phyloP scores from a whole-genome alignment of 2,329 filamentous ascomycete genomes.

The Stromatinia cepivora region DNA sequence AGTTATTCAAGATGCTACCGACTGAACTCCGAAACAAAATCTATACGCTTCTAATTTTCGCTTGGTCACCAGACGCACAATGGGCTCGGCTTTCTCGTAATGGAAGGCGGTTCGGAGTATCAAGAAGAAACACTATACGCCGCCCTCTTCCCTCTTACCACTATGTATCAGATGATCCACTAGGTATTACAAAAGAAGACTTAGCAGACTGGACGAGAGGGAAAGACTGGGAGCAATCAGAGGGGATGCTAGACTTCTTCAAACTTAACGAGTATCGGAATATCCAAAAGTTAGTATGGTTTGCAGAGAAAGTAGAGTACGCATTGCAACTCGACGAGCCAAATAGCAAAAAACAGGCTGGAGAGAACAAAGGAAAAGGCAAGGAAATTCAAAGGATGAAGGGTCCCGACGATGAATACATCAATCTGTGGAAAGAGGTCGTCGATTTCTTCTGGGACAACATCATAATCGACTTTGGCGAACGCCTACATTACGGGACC shows the following conservation, averaged over 20 bases:
- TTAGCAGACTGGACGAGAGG: background rate
- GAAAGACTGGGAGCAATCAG: conserved; percentile 1
- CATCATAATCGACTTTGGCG: background rate
- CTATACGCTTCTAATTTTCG: conserved; percentile 4
- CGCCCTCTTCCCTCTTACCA: background rate
- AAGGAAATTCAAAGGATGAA: background rate
- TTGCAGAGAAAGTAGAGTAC: background rate
- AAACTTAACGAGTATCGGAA: background rate
- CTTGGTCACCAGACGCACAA: conserved; percentile 7
- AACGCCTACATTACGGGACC: background rate
- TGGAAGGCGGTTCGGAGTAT: conserved; percentile 3
- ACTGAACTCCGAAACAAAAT: background rate
- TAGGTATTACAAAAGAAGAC: background rate
- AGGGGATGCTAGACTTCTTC: conserved; percentile 6
- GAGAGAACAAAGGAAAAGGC: background rate
- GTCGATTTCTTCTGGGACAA: conserved; percentile 10
- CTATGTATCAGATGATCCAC: conserved; percentile 4
- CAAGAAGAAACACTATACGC: background rate
- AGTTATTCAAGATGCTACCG: background rate
- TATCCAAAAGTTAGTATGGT: background rate
- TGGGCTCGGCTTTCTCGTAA: conserved; percentile 7
- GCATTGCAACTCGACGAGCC: background rate
- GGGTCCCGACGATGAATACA: background rate
- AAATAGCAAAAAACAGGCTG: too few relatives aligned
- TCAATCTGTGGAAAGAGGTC: conserved; percentile 12